Percentiles rank a stretch among this genome's conserved stretches.
phyloP scores from a whole-genome alignment of 371 early-diverging fungal species.

The Phascolomyces articulosus region DNA sequence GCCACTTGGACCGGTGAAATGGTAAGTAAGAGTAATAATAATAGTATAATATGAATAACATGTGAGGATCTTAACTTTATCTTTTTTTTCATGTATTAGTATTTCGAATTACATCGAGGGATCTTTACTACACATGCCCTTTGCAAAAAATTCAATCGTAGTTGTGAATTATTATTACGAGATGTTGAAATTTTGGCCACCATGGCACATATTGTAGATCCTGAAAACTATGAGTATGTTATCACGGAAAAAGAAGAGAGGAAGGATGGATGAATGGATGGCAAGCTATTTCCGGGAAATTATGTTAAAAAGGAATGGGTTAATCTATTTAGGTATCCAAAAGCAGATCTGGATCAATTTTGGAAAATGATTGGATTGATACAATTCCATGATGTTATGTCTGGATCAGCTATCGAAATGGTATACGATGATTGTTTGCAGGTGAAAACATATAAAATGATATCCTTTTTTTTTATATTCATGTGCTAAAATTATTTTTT shows the following conservation, averaged over 20 bases:
- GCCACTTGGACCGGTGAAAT: slow-evolving; percentile 93
- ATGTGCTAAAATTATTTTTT: no score
- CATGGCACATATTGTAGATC: slow-evolving; percentile 31
- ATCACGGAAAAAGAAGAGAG: background rate
- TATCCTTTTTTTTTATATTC: background rate
- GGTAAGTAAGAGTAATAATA: slow-evolving; percentile 36
- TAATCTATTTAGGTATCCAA: slow-evolving; percentile 68
- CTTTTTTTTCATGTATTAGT: slow-evolving; percentile 14
- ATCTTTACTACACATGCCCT: slow-evolving; percentile 94
- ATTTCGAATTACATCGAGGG: slow-evolving; percentile 94
- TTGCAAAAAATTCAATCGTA: slow-evolving; percentile 86
- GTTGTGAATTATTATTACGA: slow-evolving; percentile 81
- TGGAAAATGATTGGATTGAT: slow-evolving; percentile 94
- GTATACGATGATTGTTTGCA: slow-evolving; percentile 87
- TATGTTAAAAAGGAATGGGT: no score
- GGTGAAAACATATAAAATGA: slow-evolving; percentile 37
- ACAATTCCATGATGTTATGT: slow-evolving; percentile 94
- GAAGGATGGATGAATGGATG: no score
- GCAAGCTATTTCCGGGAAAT: no score
- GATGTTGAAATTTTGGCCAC: slow-evolving; percentile 81
- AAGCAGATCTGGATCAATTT: slow-evolving; percentile 70
- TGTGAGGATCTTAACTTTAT: background rate
- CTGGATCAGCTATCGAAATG: slow-evolving; percentile 88
- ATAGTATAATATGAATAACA: background rate
- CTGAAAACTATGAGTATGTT: slow-evolving; percentile 13